These are phyloP conservation scores for Phytophthora kernoviae DNA, from an alignment of 352 stramenopile genomes.

Conservation along the genomic window DNA sequence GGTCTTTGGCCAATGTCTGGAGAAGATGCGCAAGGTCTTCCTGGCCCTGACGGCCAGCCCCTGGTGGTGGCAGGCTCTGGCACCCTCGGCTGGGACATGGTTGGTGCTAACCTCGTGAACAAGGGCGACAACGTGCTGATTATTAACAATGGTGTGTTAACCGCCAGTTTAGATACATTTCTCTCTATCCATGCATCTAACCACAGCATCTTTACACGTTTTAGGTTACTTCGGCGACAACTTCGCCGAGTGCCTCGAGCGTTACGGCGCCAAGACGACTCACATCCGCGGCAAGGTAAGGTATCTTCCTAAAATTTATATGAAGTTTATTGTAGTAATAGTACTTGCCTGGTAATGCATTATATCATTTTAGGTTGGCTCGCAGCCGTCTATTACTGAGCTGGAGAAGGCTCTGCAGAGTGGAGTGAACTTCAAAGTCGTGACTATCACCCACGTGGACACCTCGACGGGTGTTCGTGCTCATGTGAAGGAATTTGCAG, in stretches of 20 bases:
- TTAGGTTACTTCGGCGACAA: conserved; percentile 79
- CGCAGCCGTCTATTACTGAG: conserved; percentile 55
- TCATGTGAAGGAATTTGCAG: conserved; percentile 62
- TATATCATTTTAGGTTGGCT: conserved; percentile 45
- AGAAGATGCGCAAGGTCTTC: conserved; percentile 86
- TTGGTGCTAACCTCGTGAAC: conserved; percentile 76
- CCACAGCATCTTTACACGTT: background rate
- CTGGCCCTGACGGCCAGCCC: conserved; percentile 73
- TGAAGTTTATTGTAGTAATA: too few species aligned
- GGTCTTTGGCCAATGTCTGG: conserved; percentile 73
- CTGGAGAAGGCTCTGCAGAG: conserved; percentile 47
- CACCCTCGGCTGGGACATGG: conserved; percentile 83
- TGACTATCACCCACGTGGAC: conserved; percentile 83
- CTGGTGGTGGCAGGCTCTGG: conserved; percentile 70
- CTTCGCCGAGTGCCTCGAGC: conserved; percentile 66
- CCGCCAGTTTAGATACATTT: too few species aligned
- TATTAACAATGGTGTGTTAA: conserved; percentile 63
- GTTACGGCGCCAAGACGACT: conserved; percentile 69
- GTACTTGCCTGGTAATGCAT: conserved; percentile 1
- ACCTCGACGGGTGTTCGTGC: conserved; percentile 76
- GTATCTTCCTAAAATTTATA: conserved; percentile 1
- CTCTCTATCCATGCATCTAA: background rate
- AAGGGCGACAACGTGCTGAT: conserved; percentile 67
- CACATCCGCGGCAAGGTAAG: conserved; percentile 57
- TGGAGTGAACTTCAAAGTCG: conserved; percentile 57